Evolutionary conservation across 352 stramenopile genomes (phyloP), one percentile per base, ranked within the genome.

Genomic region (Phytophthora megakarya): DNA sequence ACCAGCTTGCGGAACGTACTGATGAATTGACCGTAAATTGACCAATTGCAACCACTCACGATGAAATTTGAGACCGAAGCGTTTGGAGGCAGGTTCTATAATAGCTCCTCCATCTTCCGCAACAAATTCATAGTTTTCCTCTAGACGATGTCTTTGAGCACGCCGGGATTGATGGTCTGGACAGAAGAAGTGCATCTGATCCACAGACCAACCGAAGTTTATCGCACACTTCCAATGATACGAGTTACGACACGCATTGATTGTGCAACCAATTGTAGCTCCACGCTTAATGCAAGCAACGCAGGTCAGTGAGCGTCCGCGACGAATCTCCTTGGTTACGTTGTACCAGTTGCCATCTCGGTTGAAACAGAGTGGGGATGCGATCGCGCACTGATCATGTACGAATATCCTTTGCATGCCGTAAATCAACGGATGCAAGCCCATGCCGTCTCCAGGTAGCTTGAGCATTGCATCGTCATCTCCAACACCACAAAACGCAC

Each of bases 171-270:
- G 69, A 37, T 94, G 85, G 1, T 76, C 73, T 16, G 84, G 81
- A 28, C 87, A 96, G 37, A 90, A 93, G 56, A 96, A 93, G 23
- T 94, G 81, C 44, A 93, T 89, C 57, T 90, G 80, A 46, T 89
- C 82, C 23, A 90, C 67, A 3, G 76, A 81, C 81, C 81, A 94
- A 3, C 86, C 86, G 11, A 72, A 82, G 16, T 61, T 67, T 26
- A 94, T 81, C 19, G 86, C 86, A 64, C 86, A 94, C 49, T 89
- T 91, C 86, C 86, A 94, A 48, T 94, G 86, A 49, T 92, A 94
- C 23, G 84, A 93, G 49, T 76, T 87, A 15, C 70, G 74, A 58
- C 84, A 93, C 37, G 74, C 61, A 45, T 68, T 47, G 16, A 92
- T 45, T 1, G 80, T 92, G 42, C 87, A 96, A 9, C 87, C 87